phyloP scores from a whole-genome alignment of 306 rosid species.

The Psophocarpus tetragonolobus region DNA sequence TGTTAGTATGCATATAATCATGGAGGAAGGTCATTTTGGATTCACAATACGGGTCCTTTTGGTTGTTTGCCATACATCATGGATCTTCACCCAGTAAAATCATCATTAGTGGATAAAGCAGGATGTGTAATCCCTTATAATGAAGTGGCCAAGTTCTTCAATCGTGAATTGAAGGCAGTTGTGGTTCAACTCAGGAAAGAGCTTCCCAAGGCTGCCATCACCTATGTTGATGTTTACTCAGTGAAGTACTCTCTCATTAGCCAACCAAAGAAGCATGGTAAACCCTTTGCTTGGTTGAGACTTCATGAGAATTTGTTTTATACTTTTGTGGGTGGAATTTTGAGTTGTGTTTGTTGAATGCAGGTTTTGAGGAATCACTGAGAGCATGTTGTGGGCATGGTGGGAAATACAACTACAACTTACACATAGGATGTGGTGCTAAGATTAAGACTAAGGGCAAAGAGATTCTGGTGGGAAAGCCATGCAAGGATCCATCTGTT shows the following conservation, averaged over 20 bases:
- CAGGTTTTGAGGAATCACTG: conserved; percentile 68
- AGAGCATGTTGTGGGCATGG: conserved; percentile 91
- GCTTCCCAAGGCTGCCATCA: conserved; percentile 67
- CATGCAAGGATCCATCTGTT: conserved; percentile 69
- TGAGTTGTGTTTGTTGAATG: conserved; percentile 26
- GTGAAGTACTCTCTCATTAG: conserved; percentile 68
- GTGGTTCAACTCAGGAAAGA: conserved; percentile 51
- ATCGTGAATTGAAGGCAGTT: conserved; percentile 39
- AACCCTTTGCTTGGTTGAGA: not conserved
- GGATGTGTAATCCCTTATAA: conserved; percentile 64
- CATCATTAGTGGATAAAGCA: conserved; percentile 40
- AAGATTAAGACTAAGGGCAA: conserved; percentile 50
- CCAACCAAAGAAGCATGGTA: conserved; percentile 60
- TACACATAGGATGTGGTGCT: conserved; percentile 59
- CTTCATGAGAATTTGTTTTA: not conserved
- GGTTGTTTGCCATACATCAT: conserved; percentile 57
- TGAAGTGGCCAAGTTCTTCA: conserved; percentile 68
- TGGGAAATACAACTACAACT: conserved; percentile 69
- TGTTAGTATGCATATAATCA: conserved; percentile 41
- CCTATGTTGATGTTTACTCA: conserved; percentile 77
- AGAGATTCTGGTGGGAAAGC: conserved; percentile 51
- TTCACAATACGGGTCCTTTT: conserved; percentile 56
- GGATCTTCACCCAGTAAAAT: conserved; percentile 31
- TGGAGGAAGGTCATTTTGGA: conserved; percentile 61
- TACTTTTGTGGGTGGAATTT: not conserved